These are phyloP conservation scores for Colletotrichum sp. DNA, from an alignment of 2,329 filamentous ascomycete species.

Conservation along the genomic window DNA sequence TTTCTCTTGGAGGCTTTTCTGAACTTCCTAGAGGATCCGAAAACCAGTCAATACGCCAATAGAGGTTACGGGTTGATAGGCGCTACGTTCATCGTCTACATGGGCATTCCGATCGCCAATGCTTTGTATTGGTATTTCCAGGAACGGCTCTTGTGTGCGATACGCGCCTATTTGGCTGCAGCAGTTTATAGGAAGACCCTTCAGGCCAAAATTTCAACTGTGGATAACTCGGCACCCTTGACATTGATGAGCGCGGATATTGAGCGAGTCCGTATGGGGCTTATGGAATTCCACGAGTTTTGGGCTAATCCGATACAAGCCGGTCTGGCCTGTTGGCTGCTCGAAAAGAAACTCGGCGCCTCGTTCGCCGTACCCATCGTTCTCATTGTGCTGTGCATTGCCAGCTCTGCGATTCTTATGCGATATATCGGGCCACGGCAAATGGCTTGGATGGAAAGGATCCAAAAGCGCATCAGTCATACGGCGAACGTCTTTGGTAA, in stretches of 20 bases:
- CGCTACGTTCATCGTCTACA: slow-evolving; percentile 42
- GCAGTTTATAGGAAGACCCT: slow-evolving; percentile 38
- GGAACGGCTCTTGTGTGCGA: slow-evolving; percentile 33
- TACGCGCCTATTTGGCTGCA: slow-evolving; percentile 35
- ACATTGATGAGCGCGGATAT: slow-evolving; percentile 55
- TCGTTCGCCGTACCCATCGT: slow-evolving; percentile 6
- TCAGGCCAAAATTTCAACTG: slow-evolving; percentile 29
- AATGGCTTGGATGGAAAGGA: slow-evolving; percentile 27
- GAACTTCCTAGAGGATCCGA: slow-evolving; percentile 30
- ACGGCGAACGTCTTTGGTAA: slow-evolving; percentile 31
- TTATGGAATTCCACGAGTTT: slow-evolving; percentile 40
- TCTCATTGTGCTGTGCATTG: neutral
- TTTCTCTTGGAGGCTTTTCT: slow-evolving; percentile 39
- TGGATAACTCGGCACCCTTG: slow-evolving; percentile 43
- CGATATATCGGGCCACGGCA: neutral
- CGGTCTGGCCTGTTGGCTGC: slow-evolving; percentile 48
- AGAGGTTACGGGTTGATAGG: slow-evolving; percentile 47
- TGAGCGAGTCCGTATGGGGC: slow-evolving; percentile 42
- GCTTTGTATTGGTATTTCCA: slow-evolving; percentile 44
- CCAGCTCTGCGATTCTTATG: slow-evolving; percentile 28
- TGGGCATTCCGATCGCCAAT: slow-evolving; percentile 41
- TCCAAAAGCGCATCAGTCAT: slow-evolving; percentile 28
- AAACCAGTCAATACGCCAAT: slow-evolving; percentile 19
- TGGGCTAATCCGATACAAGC: slow-evolving; percentile 48
- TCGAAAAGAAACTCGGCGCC: slow-evolving; percentile 39